Conservation (phyloP, 179 eudicot species). For the Monotropa hypopitys region DNA sequence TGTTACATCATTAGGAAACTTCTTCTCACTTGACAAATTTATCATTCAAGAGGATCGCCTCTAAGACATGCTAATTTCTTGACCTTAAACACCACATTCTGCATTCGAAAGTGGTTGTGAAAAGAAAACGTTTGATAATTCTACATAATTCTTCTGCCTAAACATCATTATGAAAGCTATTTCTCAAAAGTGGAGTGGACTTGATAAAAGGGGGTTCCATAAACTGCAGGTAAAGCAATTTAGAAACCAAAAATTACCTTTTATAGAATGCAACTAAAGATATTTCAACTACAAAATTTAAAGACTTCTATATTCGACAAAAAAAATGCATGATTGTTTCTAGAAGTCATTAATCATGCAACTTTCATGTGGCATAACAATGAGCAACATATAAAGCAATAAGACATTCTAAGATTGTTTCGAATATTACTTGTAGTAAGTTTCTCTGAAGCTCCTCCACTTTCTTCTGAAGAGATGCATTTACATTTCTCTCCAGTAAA, state of each 20-base stretch:
- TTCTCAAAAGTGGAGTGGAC: background rate
- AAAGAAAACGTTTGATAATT: background rate
- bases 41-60: background rate
- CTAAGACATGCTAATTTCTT: background rate
- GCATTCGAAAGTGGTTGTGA: background rate
- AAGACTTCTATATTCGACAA: too few relatives aligned
- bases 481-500: slow-evolving; percentile 64
- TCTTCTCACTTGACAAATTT: slow-evolving; percentile 2
- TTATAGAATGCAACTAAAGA: background rate
- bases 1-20: background rate
- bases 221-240: background rate
- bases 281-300: background rate
- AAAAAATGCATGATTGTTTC: background rate
- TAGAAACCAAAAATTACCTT: background rate
- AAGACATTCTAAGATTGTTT: background rate
- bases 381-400: background rate
- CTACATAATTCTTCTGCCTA: background rate
- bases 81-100: background rate
- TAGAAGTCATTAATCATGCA: background rate
- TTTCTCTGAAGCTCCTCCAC: slow-evolving; percentile 77
- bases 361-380: background rate
- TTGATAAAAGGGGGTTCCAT: background rate
- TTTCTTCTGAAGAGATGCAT: slow-evolving; percentile 59
- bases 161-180: background rate
- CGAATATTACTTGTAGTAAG: slow-evolving; percentile 47